Evolutionary conservation across 148 eudicot genomes (phyloP).

Genomic region (Silene latifolia): DNA sequence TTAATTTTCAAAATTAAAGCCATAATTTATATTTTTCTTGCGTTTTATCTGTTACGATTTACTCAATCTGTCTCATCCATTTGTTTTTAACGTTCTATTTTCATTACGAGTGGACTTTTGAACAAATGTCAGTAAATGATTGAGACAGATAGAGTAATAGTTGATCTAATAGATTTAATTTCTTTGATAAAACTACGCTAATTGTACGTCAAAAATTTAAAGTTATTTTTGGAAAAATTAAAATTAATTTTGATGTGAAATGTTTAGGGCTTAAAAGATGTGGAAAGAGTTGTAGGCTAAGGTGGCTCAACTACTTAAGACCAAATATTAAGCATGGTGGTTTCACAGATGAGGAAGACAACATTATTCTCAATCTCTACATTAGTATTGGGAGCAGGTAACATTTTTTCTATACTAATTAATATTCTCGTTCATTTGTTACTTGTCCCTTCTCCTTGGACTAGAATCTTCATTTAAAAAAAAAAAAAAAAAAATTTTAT

Average conservation of each 20-base stretch:
- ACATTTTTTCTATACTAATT: neutral
- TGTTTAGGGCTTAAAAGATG: slow-evolving; percentile 86
- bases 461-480: neutral
- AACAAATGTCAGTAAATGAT: neutral
- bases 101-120: too few relatives aligned
- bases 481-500: too few relatives aligned
- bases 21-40: neutral
- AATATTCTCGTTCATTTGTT: neutral
- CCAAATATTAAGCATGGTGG: slow-evolving; percentile 97
- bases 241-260: neutral
- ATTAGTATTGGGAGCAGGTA: slow-evolving; percentile 98
- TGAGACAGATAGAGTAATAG: too few relatives aligned
- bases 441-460: slow-evolving; percentile 20
- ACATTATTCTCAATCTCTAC: slow-evolving; percentile 79
- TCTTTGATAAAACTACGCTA: neutral
- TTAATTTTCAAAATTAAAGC: too few relatives aligned
- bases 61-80: too few relatives aligned
- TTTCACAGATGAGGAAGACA: slow-evolving; percentile 94
- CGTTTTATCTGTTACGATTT: too few relatives aligned
- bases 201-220: too few relatives aligned
- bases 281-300: slow-evolving; percentile 89
- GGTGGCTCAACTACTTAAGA: slow-evolving; percentile 92
- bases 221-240: too few relatives aligned
- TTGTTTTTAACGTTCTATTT: too few relatives aligned
- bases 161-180: neutral